Evolutionary conservation across 805 yeast species (phyloP).

Genomic region (Yarrowia keelungensis): DNA sequence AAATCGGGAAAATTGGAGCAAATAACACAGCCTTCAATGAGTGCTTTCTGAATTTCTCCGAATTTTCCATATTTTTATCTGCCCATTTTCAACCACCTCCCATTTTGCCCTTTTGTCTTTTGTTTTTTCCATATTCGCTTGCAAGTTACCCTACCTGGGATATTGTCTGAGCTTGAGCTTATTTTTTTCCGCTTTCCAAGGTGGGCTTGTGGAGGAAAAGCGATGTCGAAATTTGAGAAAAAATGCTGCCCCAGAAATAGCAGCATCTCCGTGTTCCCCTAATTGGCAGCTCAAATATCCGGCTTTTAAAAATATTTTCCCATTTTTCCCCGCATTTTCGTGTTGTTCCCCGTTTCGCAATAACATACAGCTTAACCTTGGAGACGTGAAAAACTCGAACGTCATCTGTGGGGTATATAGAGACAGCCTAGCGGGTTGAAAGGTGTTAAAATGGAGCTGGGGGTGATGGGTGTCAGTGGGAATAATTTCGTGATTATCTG

Average conservation of each 20-base stretch:
- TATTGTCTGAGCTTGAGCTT: neutral
- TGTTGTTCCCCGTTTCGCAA: neutral
- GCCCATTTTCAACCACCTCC: no score
- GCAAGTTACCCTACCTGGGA: constrained; percentile 4
- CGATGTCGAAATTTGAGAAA: no score
- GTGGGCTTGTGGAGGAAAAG: neutral
- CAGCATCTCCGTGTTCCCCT: no score
- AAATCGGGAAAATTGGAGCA: neutral
- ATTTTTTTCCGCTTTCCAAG: neutral
- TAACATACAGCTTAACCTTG: constrained; percentile 20
- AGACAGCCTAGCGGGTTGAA: no score
- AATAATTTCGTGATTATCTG: no score
- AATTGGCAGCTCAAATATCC: no score
- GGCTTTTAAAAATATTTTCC: no score
- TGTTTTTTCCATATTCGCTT: neutral
- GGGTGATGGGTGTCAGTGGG: no score
- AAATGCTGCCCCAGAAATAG: no score
- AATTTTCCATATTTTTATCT: neutral
- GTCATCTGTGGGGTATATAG: neutral
- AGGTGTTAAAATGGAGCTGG: no score
- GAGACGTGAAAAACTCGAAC: neutral
- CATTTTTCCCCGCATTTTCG: neutral
- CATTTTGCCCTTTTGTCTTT: neutral
- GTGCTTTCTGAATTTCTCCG: neutral
- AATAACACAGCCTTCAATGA: no score